Base-by-base conservation (phyloP, 116 monocot genomes). In the Trichopus zeylanicus region DNA sequence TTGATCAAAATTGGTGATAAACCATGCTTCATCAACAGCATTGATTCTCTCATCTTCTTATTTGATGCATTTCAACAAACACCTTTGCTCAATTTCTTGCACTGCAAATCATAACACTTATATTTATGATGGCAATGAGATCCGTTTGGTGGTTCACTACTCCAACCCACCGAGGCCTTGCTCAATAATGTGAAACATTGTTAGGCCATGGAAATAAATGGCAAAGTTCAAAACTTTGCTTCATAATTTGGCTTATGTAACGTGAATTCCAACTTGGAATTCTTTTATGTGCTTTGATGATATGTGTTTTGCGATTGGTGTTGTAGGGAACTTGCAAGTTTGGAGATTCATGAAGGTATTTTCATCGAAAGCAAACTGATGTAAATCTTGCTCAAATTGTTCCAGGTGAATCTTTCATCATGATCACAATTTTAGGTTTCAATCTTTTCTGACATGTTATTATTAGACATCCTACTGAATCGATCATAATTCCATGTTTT, bases 341-440 rank as follows among this genome's bases (percentile, higher is more conserved):
- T 67, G 86, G 93, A 32, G 80, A 82, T 72, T 54, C 68, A 62
- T 93, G 93, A 57, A 93, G 64, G 58, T 93, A 89, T 60, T 72
- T 75, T 67, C 93, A 93, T 68, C 93, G 85, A 22, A 80, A 63
- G 70, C 65, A 61, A 31, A 72, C 66, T 60, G 19, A 56, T 20
- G 53, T n/a, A 1, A 70, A 60, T 24, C 61, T 46, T 24, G 31
- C 22, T 29, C 51, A 34, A 49, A 48, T 53, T 26, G 13, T 64
- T 21, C 46, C 61, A 28, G 73, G 85, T 73, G 53, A 69, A 22
- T 11, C 1, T 31, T 7, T 52, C 1, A 28, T n/a, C n/a, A n/a
- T n/a, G n/a, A n/a, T n/a, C n/a, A n/a, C n/a, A n/a, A n/a, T n/a
- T n/a, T n/a, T n/a, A n/a, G n/a, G n/a, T n/a, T n/a, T n/a, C n/a